A percentile compares a stretch with the other conserved stretches of the same genome.
Conservation (phyloP, 352 stramenopile genomes). For the Phytophthora kernoviae region DNA sequence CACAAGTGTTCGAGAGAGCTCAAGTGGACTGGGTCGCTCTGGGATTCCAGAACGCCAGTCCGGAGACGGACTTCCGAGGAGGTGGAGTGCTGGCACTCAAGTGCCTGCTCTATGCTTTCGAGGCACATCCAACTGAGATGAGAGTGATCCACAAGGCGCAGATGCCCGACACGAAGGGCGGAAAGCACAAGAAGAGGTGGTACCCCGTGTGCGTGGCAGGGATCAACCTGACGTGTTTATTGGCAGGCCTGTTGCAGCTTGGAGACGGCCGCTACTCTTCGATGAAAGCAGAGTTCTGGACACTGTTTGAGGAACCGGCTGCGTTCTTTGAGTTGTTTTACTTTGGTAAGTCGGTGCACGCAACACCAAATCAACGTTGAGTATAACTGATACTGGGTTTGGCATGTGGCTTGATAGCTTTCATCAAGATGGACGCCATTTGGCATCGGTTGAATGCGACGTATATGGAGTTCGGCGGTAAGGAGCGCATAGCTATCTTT, state of each 20-base stretch:
- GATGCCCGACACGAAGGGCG: slow-evolving; percentile 28
- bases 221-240: slow-evolving; percentile 86
- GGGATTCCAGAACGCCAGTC: slow-evolving; percentile 79
- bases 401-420: slow-evolving; percentile 30
- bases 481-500: not conserved
- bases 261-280: slow-evolving; percentile 62
- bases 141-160: slow-evolving; percentile 57
- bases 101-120: slow-evolving; percentile 84
- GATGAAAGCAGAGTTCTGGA: slow-evolving; percentile 57
- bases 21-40: slow-evolving; percentile 72
- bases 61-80: slow-evolving; percentile 84
- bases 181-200: slow-evolving; percentile 53
- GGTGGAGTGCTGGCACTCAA: slow-evolving; percentile 82
- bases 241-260: slow-evolving; percentile 69
- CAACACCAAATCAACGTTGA: too few species aligned
- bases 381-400: not conserved
- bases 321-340: slow-evolving; percentile 86
- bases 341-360: slow-evolving; percentile 29
- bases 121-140: slow-evolving; percentile 78
- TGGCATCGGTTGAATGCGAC: slow-evolving; percentile 82
- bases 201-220: slow-evolving; percentile 84
- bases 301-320: slow-evolving; percentile 82
- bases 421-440: slow-evolving; percentile 86
- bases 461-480: slow-evolving; percentile 88
- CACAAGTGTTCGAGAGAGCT: slow-evolving; percentile 43